These are phyloP conservation scores for Trichosporon asahii DNA, from an alignment of 1,284 basidiomycete species.

Conservation along the genomic window DNA sequence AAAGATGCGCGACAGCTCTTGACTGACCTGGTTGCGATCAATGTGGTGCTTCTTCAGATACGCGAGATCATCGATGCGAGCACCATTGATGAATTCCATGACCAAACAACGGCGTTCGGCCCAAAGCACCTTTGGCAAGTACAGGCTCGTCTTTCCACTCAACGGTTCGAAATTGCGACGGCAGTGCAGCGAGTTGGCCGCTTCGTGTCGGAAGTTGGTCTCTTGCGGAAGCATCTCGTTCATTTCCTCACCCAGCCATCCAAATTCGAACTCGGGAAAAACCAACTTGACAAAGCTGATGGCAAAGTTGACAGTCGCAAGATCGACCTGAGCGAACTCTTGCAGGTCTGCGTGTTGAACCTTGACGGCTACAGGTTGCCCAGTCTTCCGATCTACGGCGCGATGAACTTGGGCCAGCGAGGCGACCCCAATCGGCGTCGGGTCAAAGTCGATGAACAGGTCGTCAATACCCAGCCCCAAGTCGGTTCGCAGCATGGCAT, in stretches of 20 bases:
- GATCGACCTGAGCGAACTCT: conserved; percentile 87
- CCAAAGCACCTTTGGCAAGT: conserved; percentile 82
- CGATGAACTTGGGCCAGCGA: conserved; percentile 92
- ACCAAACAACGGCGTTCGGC: conserved; percentile 82
- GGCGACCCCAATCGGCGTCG: conserved; percentile 88
- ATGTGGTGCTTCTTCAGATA: conserved; percentile 82
- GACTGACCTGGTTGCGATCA: conserved; percentile 86
- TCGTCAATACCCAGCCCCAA: conserved; percentile 46
- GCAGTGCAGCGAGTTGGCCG: conserved; percentile 73
- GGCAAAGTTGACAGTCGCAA: conserved; percentile 52
- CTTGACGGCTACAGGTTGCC: conserved; percentile 86
- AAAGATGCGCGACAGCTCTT: conserved; percentile 79
- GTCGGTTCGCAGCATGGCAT: conserved; percentile 46
- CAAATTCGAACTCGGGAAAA: conserved; percentile 70
- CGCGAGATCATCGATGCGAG: conserved; percentile 80
- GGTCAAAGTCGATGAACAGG: conserved; percentile 73
- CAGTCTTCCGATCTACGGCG: conserved; percentile 68
- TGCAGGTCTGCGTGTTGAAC: conserved; percentile 92
- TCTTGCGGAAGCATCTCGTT: conserved; percentile 87
- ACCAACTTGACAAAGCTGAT: conserved; percentile 81
- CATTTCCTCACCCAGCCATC: conserved; percentile 93
- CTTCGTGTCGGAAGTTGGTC: conserved; percentile 77
- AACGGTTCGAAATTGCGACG: conserved; percentile 66
- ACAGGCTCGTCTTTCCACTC: conserved; percentile 69
- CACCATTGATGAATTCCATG: conserved; percentile 88